These are phyloP conservation scores for Ensete glaucum DNA, from an alignment of 176 grass and related monocot species.

Conservation along the genomic window DNA sequence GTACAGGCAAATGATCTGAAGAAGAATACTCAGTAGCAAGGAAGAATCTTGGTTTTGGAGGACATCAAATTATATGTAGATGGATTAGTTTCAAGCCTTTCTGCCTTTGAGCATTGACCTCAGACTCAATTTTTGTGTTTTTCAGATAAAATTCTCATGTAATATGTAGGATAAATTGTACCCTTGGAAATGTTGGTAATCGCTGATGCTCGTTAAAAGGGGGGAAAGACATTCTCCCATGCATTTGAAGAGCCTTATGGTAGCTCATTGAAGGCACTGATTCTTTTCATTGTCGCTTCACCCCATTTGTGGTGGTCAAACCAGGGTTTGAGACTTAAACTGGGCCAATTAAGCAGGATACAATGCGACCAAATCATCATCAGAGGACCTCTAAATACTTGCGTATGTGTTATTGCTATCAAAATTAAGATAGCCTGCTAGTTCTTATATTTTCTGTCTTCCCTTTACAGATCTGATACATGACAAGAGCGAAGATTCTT, in stretches of 20 bases:
- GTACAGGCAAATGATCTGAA: conserved; percentile 62
- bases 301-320: not conserved
- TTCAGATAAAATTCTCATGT: not conserved
- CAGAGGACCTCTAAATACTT: not conserved
- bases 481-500: too few species aligned
- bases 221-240: not conserved
- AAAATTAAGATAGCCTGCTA: not conserved
- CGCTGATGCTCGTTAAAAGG: too few species aligned
- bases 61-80: too few species aligned
- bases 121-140: not conserved
- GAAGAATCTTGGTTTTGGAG: not conserved
- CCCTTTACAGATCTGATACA: too few species aligned
- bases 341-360: not conserved
- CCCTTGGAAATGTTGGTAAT: not conserved
- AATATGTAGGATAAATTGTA: not conserved
- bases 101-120: not conserved
- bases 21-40: not conserved
- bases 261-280: not conserved
- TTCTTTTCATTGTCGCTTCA: not conserved
- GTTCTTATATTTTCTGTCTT: not conserved
- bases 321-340: not conserved
- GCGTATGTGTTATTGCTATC: not conserved
- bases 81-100: not conserved
- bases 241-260: not conserved
- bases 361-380: not conserved